These are phyloP conservation scores for Cyclanthera cordifolia DNA, from an alignment of 306 rosid genomes.

Conservation along the genomic window DNA sequence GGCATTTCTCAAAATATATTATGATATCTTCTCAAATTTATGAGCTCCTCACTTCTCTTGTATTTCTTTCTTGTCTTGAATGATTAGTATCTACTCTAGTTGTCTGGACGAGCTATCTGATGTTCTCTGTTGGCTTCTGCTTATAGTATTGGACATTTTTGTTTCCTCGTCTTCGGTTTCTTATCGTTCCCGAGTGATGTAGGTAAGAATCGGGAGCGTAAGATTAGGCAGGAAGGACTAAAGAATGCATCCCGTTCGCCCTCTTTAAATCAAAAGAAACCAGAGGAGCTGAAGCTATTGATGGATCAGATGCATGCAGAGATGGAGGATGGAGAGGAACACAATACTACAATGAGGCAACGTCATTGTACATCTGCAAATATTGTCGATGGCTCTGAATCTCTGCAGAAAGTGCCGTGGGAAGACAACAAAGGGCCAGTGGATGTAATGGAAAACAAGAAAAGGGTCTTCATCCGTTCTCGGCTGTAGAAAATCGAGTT, in stretches of 20 bases:
- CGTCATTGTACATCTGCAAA: constrained; percentile 27
- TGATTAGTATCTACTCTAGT: not conserved
- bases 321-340: constrained; percentile 31
- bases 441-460: constrained; percentile 24
- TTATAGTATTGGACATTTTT: not conserved
- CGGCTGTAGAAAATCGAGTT: constrained; percentile 30
- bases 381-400: constrained; percentile 22
- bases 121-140: not conserved
- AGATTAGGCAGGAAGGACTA: constrained; percentile 27
- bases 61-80: not conserved
- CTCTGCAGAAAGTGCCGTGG: constrained; percentile 25
- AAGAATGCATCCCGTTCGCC: constrained; percentile 23
- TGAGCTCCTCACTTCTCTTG: not conserved
- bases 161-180: not conserved
- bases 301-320: constrained; percentile 29
- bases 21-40: no score
- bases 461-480: constrained; percentile 58
- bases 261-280: constrained; percentile 24
- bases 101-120: not conserved
- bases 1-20: no score
- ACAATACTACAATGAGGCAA: constrained; percentile 24
- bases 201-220: constrained; percentile 42
- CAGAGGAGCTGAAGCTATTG: constrained; percentile 27
- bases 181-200: constrained; percentile 13
- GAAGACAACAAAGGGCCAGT: constrained; percentile 28